Base-by-base conservation (phyloP, 1,284 basidiomycete genomes). In the Pterula multifida region DNA sequence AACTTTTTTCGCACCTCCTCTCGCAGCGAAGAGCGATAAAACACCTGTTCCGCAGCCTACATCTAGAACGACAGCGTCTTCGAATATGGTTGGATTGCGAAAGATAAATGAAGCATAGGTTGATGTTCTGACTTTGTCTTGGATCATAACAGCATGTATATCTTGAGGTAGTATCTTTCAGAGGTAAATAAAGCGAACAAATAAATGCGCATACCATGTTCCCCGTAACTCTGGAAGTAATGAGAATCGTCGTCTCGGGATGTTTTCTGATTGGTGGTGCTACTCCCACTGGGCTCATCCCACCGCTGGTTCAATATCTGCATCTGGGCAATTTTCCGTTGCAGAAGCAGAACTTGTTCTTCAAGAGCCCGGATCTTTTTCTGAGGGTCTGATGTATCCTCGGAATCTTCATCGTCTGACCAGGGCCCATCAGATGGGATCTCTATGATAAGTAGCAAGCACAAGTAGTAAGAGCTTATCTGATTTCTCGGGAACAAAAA, bases 1-100 rank as follows among this genome's bases (percentile, higher is more conserved):
- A 1, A 98, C 95, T 39, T 85, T 83, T 63, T 88, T 89, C 1
- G 95, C 95, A 1, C 95, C 95, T 0, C 90, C 88, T 51, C 82
- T 76, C 1, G 94, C 95, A 2, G 93, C 93, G 57, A 98, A 90
- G 56, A 98, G 75, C 0, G 90, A 95, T 3, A 98, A 71, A 49
- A 98, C 96, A 2, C 92, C 89, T 0, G 91, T 94, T 0, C 92
- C 92, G 59, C 92, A 96, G 2, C 95, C 95, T 21, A 98, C 93
- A 58, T 98, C 95, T 59, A 98, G 81, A 3, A 98, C 93, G 45
- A 86, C 68, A 24, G 90, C 90, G 57, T 85, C 89, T 50, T 79
- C 78, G 72, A 98, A 94, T 13, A 95, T 69, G 13, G 74, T 65
- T 1, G 90, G 83, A 63, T 90, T 95, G n/a, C 76, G 80, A 26